phyloP scores from a whole-genome alignment of 2,329 filamentous ascomycete species.

The Tolypocladium amazonense region DNA sequence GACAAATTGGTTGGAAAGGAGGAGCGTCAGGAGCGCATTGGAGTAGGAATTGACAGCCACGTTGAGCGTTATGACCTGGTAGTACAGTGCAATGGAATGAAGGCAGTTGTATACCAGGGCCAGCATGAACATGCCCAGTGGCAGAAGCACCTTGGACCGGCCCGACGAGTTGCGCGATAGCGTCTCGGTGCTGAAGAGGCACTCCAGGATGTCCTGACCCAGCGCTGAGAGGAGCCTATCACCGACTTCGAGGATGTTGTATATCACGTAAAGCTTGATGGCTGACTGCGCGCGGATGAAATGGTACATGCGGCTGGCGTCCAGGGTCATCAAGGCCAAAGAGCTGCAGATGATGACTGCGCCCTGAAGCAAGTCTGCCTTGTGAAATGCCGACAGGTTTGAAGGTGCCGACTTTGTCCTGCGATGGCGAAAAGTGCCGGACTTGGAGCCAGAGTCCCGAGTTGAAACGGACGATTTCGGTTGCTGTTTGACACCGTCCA shows the following conservation, averaged over 20 bases:
- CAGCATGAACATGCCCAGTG: slow-evolving; percentile 83
- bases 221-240: slow-evolving; percentile 84
- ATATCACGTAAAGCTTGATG: slow-evolving; percentile 98
- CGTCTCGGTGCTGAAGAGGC: slow-evolving; percentile 86
- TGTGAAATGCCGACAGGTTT: slow-evolving; percentile 75
- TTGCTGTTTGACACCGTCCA: slow-evolving; percentile 2
- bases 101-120: slow-evolving; percentile 79
- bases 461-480: slow-evolving; percentile 8
- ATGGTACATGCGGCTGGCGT: slow-evolving; percentile 96
- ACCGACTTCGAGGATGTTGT: slow-evolving; percentile 89
- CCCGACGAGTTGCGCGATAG: slow-evolving; percentile 80
- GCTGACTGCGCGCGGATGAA: slow-evolving; percentile 92
- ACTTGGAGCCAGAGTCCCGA: slow-evolving; percentile 15
- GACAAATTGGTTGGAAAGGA: slow-evolving; percentile 96
- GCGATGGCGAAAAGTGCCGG: slow-evolving; percentile 46
- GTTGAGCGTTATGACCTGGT: slow-evolving; percentile 95
- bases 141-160: slow-evolving; percentile 80
- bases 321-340: slow-evolving; percentile 75
- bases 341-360: slow-evolving; percentile 80
- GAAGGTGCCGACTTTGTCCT: slow-evolving; percentile 80
- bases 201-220: slow-evolving; percentile 93
- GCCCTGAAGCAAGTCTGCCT: slow-evolving; percentile 89
- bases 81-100: slow-evolving; percentile 83
- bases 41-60: slow-evolving; percentile 98
- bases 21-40: slow-evolving; percentile 81